Evolutionary conservation across 257 asterid species (phyloP), one percentile per base, ranked within the genome.

Genomic region (Hygrophila difformis): DNA sequence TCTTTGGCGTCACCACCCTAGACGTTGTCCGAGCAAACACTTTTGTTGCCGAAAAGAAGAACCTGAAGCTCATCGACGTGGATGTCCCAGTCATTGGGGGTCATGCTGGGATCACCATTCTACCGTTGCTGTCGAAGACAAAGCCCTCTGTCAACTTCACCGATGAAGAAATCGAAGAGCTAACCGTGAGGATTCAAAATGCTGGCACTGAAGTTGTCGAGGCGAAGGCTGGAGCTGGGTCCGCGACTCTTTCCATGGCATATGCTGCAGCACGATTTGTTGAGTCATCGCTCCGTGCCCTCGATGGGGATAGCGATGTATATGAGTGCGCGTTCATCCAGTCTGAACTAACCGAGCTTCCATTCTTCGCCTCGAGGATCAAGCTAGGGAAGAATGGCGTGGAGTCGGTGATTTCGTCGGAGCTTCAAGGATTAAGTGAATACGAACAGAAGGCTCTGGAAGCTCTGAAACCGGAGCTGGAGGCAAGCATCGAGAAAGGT

Each of bases 11-110:
- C 24, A 72, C 85, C 48, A 76, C 91, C 24, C 74, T 79, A 12
- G 91, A 86, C 57, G 93, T 86, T 38, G 94, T 86, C 39, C 54
- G 94, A 64, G 93, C 93, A 17, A 86, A 86, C 34, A 79, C 87
- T 8, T 82, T 82, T 47, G 82, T 82, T 3, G 78, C 94, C 12
- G 72, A 75, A 69, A 72, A 69, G 75, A 86, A 82, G 63, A 64
- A 67, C 47, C 55, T 76, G 39, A 70, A 74, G 71, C 82, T 79
- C 21, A 79, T 76, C 18, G 85, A 79, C 13, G 85, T 76, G 31
- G 85, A 76, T 52, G 87, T 82, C 35, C 89, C 93, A 1, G 94
- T 82, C 26, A 37, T 86, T 11, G 96, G 94, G 3, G 96, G 91
- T 9, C 91, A 79, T 55, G 91, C 91, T 0, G 91, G 94, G 34